Conservation (phyloP, 495 filamentous ascomycete genomes). For the Eremomyces bilateralis region DNA sequence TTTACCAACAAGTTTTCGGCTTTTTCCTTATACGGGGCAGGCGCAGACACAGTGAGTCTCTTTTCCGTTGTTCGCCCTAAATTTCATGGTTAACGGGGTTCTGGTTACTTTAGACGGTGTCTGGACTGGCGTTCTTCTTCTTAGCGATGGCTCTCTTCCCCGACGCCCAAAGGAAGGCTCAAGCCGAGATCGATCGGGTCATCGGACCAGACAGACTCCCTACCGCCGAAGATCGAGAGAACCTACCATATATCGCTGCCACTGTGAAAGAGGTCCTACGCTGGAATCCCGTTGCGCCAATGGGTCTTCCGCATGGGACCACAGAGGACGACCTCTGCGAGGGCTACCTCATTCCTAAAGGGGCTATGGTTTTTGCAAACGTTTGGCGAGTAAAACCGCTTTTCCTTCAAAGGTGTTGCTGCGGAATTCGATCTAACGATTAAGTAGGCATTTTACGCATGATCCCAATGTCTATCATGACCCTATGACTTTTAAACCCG, state of each 20-base stretch:
- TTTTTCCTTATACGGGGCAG: constrained; percentile 32
- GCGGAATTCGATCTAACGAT: not conserved
- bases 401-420: not conserved
- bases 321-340: constrained; percentile 13
- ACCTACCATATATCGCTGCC: constrained; percentile 12
- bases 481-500: constrained; percentile 9
- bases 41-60: constrained; percentile 40
- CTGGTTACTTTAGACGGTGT: too few relatives aligned
- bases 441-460: constrained; percentile 7
- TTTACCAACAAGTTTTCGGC: constrained; percentile 24
- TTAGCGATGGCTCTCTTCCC: constrained; percentile 11
- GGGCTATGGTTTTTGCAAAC: constrained; percentile 7
- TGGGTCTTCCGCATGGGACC: constrained; percentile 10
- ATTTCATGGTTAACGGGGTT: too few relatives aligned
- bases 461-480: constrained; percentile 9
- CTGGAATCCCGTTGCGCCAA: constrained; percentile 12
- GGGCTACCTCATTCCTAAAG: constrained; percentile 12
- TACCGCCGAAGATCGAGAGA: constrained; percentile 11
- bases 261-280: constrained; percentile 13
- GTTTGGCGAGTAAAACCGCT: constrained; percentile 8
- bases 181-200: constrained; percentile 14
- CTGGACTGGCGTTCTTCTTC: too few relatives aligned
- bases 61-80: too few relatives aligned
- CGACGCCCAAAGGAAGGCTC: constrained; percentile 9
- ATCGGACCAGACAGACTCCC: constrained; percentile 11